These are phyloP conservation scores for Candida berthetii DNA, from an alignment of 805 yeast species.

Conservation along the genomic window DNA sequence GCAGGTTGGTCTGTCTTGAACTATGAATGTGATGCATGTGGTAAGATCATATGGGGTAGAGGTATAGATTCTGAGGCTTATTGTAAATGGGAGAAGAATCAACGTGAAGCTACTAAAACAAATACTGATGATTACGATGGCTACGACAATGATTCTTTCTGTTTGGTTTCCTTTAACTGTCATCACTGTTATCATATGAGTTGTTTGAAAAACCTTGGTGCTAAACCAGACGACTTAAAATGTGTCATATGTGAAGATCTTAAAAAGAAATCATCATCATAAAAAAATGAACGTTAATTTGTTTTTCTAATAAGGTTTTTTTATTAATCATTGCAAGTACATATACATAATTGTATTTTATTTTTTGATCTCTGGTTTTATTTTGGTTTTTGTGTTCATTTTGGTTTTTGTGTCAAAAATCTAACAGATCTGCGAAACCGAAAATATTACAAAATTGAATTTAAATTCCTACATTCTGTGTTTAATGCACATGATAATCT, in stretches of 20 bases:
- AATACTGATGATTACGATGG: constrained; percentile 13
- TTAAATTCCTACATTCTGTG: too few species aligned
- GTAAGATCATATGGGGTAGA: constrained; percentile 66
- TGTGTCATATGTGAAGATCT: constrained; percentile 36
- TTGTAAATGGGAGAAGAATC: constrained; percentile 50
- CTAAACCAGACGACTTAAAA: constrained; percentile 15
- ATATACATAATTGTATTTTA: too few species aligned
- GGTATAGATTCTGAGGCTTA: constrained; percentile 43
- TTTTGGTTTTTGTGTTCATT: not conserved
- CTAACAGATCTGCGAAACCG: too few species aligned
- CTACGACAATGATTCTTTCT: constrained; percentile 8
- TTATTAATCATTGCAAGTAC: too few species aligned
- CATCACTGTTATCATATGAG: constrained; percentile 57
- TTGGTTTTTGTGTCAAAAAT: not conserved
- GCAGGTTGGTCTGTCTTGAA: constrained; percentile 61
- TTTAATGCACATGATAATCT: too few species aligned
- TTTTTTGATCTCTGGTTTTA: too few species aligned
- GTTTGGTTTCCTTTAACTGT: constrained; percentile 54
- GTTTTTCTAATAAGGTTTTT: not conserved
- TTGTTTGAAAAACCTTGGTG: constrained; percentile 48
- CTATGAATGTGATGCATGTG: constrained; percentile 71
- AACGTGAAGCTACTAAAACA: constrained; percentile 7
- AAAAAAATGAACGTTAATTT: not conserved
- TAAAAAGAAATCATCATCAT: not conserved
- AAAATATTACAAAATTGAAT: too few species aligned